Percentiles rank a stretch among this genome's conserved stretches.
phyloP scores from a whole-genome alignment of 208 protist genomes.

The Trypanosoma rangeli region DNA sequence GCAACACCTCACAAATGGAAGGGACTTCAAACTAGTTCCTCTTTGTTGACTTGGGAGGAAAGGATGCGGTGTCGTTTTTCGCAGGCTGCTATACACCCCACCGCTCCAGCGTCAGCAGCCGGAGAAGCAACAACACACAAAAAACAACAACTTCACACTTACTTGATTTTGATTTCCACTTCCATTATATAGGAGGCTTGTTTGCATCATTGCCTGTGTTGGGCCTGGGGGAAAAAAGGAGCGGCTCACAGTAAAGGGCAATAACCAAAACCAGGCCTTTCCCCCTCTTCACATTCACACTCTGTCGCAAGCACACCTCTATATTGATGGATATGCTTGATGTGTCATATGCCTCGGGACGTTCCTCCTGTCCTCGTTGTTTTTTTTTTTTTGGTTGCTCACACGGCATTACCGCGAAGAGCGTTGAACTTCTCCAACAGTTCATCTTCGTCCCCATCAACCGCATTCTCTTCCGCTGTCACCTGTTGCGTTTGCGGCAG shows the following conservation, averaged over 20 bases:
- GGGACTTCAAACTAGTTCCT: not conserved
- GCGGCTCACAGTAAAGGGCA: not conserved
- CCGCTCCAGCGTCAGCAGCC: no score
- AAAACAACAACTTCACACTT: no score
- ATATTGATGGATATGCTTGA: not conserved
- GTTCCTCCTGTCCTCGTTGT: not conserved
- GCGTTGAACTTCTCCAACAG: slow-evolving; percentile 66
- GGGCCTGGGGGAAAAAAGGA: not conserved
- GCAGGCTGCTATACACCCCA: no score
- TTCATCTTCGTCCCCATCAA: slow-evolving; percentile 46
- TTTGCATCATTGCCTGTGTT: not conserved
- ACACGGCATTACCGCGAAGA: slow-evolving; percentile 28
- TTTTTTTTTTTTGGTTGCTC: slow-evolving; percentile 11
- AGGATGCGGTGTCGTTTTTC: no score
- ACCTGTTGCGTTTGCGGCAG: slow-evolving; percentile 42
- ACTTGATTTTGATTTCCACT: not conserved
- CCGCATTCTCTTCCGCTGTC: slow-evolving; percentile 31
- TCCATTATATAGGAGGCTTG: not conserved
- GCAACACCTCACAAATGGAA: not conserved
- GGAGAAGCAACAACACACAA: no score
- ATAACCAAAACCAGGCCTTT: not conserved
- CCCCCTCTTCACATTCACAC: slow-evolving; percentile 12
- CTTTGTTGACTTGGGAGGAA: no score
- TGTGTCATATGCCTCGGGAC: not conserved
- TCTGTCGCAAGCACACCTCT: not conserved